These are phyloP conservation scores for Colletotrichum siamense DNA, from an alignment of 2,329 filamentous ascomycete species.

Conservation along the genomic window DNA sequence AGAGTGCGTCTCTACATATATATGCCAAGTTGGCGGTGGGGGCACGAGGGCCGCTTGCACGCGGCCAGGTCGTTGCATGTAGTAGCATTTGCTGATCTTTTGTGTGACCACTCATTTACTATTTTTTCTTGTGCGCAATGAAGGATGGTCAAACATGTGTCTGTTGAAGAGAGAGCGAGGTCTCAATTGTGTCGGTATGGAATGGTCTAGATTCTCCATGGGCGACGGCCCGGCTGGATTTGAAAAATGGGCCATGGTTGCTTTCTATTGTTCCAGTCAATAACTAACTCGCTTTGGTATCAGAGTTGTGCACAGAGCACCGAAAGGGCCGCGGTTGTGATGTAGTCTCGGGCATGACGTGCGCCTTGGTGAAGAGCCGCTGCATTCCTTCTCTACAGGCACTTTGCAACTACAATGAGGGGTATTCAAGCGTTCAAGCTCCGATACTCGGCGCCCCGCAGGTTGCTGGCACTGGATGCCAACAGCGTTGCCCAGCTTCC, in stretches of 20 bases:
- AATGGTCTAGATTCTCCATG: not conserved
- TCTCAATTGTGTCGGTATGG: not conserved
- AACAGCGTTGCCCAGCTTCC: not conserved
- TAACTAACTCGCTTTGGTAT: not conserved
- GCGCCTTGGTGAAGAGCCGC: not conserved
- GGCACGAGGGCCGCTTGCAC: not conserved
- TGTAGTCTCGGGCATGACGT: not conserved
- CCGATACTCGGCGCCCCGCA: conserved; percentile 1
- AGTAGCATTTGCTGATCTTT: not conserved
- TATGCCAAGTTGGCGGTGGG: not conserved
- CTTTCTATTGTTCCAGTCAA: not conserved
- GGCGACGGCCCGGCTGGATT: not conserved
- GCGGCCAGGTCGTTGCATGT: not conserved
- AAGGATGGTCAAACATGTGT: not conserved
- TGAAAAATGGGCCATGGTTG: not conserved
- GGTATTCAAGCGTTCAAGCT: not conserved
- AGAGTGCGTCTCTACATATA: not conserved
- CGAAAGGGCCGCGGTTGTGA: not conserved
- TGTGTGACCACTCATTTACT: not conserved
- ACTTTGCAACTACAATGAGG: not conserved
- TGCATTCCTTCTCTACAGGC: not conserved
- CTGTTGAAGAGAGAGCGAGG: not conserved
- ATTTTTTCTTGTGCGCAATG: not conserved
- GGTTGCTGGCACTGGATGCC: not conserved
- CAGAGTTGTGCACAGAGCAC: not conserved